Conservation (phyloP, 306 rosid species). For the Rosa lucieae region DNA sequence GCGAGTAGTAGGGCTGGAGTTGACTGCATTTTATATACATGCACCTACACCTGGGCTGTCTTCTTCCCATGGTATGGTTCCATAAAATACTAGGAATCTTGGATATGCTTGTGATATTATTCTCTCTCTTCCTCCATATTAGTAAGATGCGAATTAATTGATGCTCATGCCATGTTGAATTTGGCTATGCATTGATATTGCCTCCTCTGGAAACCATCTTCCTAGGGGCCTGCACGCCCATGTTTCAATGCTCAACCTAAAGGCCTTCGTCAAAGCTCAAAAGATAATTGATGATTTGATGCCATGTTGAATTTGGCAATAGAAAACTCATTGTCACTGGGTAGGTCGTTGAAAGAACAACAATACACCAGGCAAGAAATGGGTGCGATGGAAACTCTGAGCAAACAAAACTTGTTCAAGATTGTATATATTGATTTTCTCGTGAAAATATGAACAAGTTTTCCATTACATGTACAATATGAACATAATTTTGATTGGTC, state of each 20-base stretch:
- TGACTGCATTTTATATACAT: neutral
- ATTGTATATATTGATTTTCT: neutral
- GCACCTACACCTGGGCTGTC: neutral
- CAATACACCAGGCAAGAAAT: neutral
- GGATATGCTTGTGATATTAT: neutral
- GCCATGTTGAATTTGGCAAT: neutral
- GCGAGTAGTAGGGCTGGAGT: slow-evolving; percentile 9
- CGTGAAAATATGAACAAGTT: neutral
- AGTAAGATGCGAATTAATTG: neutral
- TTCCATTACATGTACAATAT: neutral
- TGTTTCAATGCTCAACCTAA: neutral
- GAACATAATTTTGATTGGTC: neutral
- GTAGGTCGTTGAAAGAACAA: neutral
- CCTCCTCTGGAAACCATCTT: no score
- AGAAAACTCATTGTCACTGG: neutral
- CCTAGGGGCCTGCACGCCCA: neutral
- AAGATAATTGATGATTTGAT: neutral
- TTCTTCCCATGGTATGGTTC: slow-evolving; percentile 2
- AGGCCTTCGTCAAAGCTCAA: neutral
- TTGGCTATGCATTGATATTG: neutral
- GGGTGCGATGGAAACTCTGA: neutral
- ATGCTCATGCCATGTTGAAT: neutral
- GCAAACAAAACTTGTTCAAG: neutral
- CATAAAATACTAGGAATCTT: neutral
- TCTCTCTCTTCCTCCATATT: neutral